Base-by-base conservation (phyloP, 441 rosid genomes). In the Hura crepitans region DNA sequence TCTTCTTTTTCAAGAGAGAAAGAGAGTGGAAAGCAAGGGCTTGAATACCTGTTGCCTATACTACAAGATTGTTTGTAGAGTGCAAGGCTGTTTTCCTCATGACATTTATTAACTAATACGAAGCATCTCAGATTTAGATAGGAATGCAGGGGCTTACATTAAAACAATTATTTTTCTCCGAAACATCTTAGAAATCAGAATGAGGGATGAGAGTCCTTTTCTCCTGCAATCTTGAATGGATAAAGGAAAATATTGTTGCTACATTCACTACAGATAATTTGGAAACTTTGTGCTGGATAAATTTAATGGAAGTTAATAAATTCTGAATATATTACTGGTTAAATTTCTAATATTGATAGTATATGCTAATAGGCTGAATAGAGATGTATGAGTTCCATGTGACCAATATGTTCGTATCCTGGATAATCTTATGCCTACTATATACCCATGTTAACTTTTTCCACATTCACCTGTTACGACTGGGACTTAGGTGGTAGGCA, bases 321-420 rank as follows among this genome's bases (percentile, higher is more conserved):
- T 20, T 18, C 45, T n/a, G 65, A 61, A 18, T 18, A 37, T 61
- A 35, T 47, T 61, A 5, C 28, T 2, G 43, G n/a, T 61, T 61
- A n/a, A 61, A 27, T 61, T 1, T 61, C 5, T 42, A 61, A n/a
- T 35, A 18, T 28, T 33, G 22, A 61, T 37, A n/a, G 18, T 25
- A 61, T n/a, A 20, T 61, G 25, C 27, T 7, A 37, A 5, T 20
- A 37, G 9, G 17, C 15, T 37, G 47, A 58, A 18, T n/a, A 2
- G 35, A 59, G 47, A 61, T 61, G 37, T n/a, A 33, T 61, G n/a
- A 37, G 65, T 37, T 61, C n/a, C 47, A 61, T 42, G 12, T 20
- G 14, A 35, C 25, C 2, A 39, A 35, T 27, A 10, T 33, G 20
- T 33, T 64, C 8, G n/a, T 23, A 3, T 46, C 68, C 11, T 25